Evolutionary conservation across 2,329 filamentous ascomycete genomes (phyloP), one percentile per base, ranked within the genome.

Genomic region (Nigrograna mackinnonii): DNA sequence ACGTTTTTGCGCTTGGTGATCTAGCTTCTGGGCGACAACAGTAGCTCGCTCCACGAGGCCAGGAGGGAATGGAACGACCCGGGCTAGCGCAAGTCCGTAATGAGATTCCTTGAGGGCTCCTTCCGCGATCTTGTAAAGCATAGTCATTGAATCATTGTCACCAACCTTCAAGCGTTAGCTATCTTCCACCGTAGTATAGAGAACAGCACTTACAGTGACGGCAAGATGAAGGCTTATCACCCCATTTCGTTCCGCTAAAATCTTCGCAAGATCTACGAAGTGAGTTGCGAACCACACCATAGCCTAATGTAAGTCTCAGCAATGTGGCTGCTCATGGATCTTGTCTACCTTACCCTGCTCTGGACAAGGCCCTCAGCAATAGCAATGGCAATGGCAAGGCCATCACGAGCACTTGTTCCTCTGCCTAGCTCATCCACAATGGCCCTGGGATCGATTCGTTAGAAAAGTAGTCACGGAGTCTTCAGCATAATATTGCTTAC

Each of bases 241-340:
- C 0, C 91, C 91, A 13, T 80, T 82, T 9, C 88, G 81, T 50
- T 91, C 84, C 2, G 80, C 76, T 46, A 96, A 76, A 24, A 92
- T 88, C 3, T 79, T 79, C 0, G 91, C 86, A 2, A 99, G 76
- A 47, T 96, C 89, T 24, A 82, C 77, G 62, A 96, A 99, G 62
- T 99, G 95, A 0, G 94, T 97, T 2, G 87, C 90, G 68, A 99
- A 99, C 85, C 90, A 96, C 0, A 96, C 83, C 0, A 89, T 77
- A 0, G 91, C 85, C 46, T 83, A 46, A 14, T 20, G 19, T 16
- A 6, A 9, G 16, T 44, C 42, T 54, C 40, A 35, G 5, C 17
- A 37, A 11, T 11, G 9, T 6, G 11, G 14, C n/a, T 6, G n/a
- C 19, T 11, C 9, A 6, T 22, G 9, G 19, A 14, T 4, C 32